Evolutionary conservation across 495 filamentous ascomycete genomes (phyloP).

Genomic region (Lepidopterella palustris): DNA sequence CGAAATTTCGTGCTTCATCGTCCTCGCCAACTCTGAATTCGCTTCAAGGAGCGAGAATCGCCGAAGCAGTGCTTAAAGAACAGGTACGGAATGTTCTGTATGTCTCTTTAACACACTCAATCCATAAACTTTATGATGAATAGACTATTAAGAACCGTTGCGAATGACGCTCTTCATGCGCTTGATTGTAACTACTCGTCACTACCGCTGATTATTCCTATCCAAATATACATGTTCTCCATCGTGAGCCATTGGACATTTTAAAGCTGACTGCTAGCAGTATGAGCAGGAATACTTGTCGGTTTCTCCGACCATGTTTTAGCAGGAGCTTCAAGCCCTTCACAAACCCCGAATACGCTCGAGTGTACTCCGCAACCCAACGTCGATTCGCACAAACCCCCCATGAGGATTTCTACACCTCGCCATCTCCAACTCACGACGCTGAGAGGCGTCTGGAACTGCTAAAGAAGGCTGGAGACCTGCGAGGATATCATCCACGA

Average conservation of each 20-base stretch:
- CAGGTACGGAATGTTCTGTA: neutral
- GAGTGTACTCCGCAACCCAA: slow-evolving; percentile 41
- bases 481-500: slow-evolving; percentile 48
- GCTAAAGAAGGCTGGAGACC: slow-evolving; percentile 39
- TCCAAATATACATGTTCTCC: slow-evolving; percentile 11
- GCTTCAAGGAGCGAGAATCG: neutral
- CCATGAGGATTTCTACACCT: neutral
- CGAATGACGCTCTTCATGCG: slow-evolving; percentile 65
- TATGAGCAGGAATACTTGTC: slow-evolving; percentile 36
- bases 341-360: slow-evolving; percentile 36
- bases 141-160: slow-evolving; percentile 73
- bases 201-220: slow-evolving; percentile 25
- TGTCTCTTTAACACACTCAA: neutral
- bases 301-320: slow-evolving; percentile 50
- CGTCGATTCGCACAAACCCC: slow-evolving; percentile 10
- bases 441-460: slow-evolving; percentile 45
- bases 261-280: slow-evolving; percentile 12
- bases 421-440: slow-evolving; percentile 7
- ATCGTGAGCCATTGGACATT: neutral
- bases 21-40: neutral
- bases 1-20: neutral
- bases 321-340: slow-evolving; percentile 34
- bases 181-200: slow-evolving; percentile 55
- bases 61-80: neutral
- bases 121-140: neutral